phyloP scores from a whole-genome alignment of 208 protist genomes.

The Trypanosoma avium region DNA sequence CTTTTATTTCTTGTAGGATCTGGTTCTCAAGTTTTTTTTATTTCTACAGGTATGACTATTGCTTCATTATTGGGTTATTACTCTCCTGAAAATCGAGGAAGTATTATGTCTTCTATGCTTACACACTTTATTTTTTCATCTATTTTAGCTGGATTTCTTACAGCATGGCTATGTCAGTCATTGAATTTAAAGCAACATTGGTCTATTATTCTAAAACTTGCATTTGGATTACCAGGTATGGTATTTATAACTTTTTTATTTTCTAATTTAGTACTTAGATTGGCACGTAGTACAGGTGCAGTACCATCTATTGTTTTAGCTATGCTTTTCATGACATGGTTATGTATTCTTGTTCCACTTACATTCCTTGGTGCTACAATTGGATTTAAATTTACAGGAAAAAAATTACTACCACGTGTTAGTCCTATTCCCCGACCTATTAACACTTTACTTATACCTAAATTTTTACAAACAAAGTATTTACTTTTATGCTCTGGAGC shows the following conservation, averaged over 20 bases:
- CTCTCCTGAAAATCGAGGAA: slow-evolving; percentile 83
- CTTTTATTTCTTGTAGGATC: slow-evolving; percentile 72
- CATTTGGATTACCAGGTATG: slow-evolving; percentile 24
- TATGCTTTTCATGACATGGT: slow-evolving; percentile 47
- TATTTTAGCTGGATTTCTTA: slow-evolving; percentile 64
- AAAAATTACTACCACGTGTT: slow-evolving; percentile 50
- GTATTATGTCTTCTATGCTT: slow-evolving; percentile 54
- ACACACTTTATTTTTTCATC: slow-evolving; percentile 30
- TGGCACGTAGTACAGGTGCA: slow-evolving; percentile 5
- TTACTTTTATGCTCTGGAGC: slow-evolving; percentile 40
- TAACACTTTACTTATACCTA: slow-evolving; percentile 44
- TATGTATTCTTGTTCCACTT: slow-evolving; percentile 87
- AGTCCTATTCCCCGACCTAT: slow-evolving; percentile 91
- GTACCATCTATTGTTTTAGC: slow-evolving; percentile 25
- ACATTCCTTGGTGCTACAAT: slow-evolving; percentile 84
- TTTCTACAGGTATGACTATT: slow-evolving; percentile 43
- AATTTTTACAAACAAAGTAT: slow-evolving; percentile 26
- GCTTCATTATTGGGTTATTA: slow-evolving; percentile 88
- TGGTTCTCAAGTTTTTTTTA: slow-evolving; percentile 78
- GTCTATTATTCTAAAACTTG: slow-evolving; percentile 50
- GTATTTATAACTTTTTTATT: slow-evolving; percentile 34
- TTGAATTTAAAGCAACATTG: slow-evolving; percentile 45
- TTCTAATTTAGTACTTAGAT: slow-evolving; percentile 30
- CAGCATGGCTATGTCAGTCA: slow-evolving; percentile 51
- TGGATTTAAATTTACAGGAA: slow-evolving; percentile 58